Conservation (phyloP, 345 rosid species). For the Boechera retrofracta region DNA sequence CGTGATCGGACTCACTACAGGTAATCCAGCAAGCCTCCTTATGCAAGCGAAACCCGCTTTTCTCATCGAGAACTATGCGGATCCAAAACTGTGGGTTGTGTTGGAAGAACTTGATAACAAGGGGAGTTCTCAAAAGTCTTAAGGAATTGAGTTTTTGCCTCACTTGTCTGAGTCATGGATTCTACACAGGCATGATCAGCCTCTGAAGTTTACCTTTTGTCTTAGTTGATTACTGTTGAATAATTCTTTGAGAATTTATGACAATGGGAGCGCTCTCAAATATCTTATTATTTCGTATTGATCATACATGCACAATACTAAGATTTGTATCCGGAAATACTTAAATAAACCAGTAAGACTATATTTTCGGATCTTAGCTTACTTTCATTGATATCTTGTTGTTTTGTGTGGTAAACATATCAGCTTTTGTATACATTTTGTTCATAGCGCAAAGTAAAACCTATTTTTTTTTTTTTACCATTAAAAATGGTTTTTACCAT, state of each 20-base stretch:
- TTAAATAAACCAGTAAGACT: not conserved
- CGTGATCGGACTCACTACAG: conserved; percentile 73
- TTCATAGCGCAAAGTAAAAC: too few species aligned
- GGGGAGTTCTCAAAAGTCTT: conserved; percentile 34
- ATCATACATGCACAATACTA: conserved; percentile 2
- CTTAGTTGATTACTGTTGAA: conserved; percentile 11
- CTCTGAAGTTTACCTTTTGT: not conserved
- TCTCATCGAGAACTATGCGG: conserved; percentile 77
- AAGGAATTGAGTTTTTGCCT: not conserved
- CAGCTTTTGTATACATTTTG: not conserved
- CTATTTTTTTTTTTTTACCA: too few species aligned
- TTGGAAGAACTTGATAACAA: conserved; percentile 72
- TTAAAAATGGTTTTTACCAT: too few species aligned
- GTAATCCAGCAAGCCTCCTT: conserved; percentile 71
- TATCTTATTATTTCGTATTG: not conserved
- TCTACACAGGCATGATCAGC: conserved; percentile 23
- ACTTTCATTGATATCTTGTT: not conserved
- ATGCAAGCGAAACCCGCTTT: conserved; percentile 78
- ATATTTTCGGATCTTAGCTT: not conserved
- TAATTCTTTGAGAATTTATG: conserved; percentile 26
- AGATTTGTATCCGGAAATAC: not conserved
- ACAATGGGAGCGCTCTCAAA: conserved; percentile 1
- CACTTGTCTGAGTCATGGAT: conserved; percentile 18
- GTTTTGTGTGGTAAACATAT: not conserved
- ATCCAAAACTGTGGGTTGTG: conserved; percentile 79